A percentile compares a stretch with the other conserved stretches of the same genome.
Evolutionary conservation across 2,329 filamentous ascomycete genomes (phyloP).

Genomic region (Aspergillus uvarum): DNA sequence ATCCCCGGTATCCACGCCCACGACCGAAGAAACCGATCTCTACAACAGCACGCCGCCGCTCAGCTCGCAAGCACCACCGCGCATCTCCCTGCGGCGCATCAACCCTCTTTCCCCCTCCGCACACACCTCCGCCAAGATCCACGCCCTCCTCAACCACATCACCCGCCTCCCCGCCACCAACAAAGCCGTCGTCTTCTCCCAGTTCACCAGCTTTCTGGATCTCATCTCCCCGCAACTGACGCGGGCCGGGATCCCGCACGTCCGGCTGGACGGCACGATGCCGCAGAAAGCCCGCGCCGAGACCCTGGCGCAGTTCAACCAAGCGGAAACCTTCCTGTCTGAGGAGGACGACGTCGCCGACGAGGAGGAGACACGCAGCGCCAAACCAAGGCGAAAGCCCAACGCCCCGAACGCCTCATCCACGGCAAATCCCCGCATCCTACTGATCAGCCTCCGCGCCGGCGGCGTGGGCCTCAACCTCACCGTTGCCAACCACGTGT

Average conservation of each 20-base stretch:
- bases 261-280: constrained; percentile 93
- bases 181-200: constrained; percentile 92
- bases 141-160: constrained; percentile 73
- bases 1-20: constrained; percentile 26
- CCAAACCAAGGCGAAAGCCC: background rate
- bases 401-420: constrained; percentile 14
- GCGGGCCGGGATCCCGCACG: constrained; percentile 69
- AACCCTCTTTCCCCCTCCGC: constrained; percentile 61
- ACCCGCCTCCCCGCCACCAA: constrained; percentile 67
- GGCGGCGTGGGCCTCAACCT: constrained; percentile 93
- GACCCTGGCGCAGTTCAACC: constrained; percentile 72
- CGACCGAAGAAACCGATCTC: constrained; percentile 36
- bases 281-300: constrained; percentile 78
- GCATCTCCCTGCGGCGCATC: constrained; percentile 62
- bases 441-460: constrained; percentile 81
- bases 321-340: constrained; percentile 33
- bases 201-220: constrained; percentile 94
- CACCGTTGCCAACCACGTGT: constrained; percentile 84
- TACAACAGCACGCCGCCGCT: constrained; percentile 41
- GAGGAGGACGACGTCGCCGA: constrained; percentile 39
- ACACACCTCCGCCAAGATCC: constrained; percentile 76
- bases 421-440: constrained; percentile 48
- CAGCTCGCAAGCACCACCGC: constrained; percentile 33
- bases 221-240: constrained; percentile 80
- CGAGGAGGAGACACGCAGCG: constrained; percentile 24